Base-by-base conservation (phyloP, 2,329 filamentous ascomycete species). In the Pseudopyricularia cyperi region DNA sequence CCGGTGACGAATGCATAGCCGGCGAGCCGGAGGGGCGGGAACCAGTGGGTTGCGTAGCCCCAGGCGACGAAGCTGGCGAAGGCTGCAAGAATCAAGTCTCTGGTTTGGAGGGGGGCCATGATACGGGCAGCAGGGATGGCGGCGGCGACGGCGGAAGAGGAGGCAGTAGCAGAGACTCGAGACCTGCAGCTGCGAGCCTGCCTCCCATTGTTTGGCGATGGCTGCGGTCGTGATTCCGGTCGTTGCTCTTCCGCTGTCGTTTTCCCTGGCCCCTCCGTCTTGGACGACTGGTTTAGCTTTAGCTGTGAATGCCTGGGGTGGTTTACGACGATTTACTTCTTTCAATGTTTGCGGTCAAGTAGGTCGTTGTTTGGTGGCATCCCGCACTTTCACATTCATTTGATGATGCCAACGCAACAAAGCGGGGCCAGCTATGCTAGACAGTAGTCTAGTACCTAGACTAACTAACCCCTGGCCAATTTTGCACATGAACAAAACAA, bases 1-100 rank as follows among this genome's bases (percentile, higher is more conserved):
- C 93, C 91, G 57, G 78, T 69, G 58, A 85, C 71, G 65, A 97
- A 89, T 60, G 90, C 88, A 68, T 95, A 87, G 61, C 86, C 87
- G 42, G 87, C 75, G 77, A 87, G 95, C 66, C 89, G 88, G 58
- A 97, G 73, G 54, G 82, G 71, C 30, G 91, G 89, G 61, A 89
- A 74, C 83, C 86, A 94, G 71, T 86, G 83, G 59, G 88, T 83
- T 55, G 85, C 77, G 66, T 90, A 84, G 56, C 87, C 87, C 91
- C 91, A 97, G 65, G 88, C 84, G 65, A 96, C 73, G 68, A 95
- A 88, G 66, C 75, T 77, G 66, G 76, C 81, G 65, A 85, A 66
- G 66, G 76, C 77, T 66, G 82, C 81, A 68, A 86, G 67, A 65
- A 80, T 75, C 67, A 83, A 75, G 77, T 89, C 77, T 75, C 79